Conservation (phyloP, 331 rosid species). For the Stylosanthes scabra region DNA sequence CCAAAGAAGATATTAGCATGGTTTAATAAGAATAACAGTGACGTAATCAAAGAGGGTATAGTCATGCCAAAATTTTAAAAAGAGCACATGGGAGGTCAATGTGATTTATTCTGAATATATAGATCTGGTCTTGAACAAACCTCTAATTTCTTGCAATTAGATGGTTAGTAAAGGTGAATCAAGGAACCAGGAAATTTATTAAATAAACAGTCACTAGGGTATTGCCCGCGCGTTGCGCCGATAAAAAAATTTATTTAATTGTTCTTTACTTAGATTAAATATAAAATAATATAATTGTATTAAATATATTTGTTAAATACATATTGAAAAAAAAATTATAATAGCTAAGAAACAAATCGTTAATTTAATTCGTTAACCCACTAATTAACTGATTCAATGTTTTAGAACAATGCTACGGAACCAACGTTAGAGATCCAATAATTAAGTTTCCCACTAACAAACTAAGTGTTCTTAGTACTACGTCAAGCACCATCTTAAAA, state of each 20-base stretch:
- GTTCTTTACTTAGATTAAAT: no score
- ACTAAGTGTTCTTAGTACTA: constrained; percentile 7
- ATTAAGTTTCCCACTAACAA: constrained; percentile 22
- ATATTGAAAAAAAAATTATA: no score
- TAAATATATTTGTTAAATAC: no score
- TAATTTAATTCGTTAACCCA: no score
- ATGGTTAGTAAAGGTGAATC: constrained; percentile 22
- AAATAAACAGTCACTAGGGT: neutral
- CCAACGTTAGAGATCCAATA: no score
- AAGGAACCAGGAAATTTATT: constrained; percentile 16
- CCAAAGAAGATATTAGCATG: constrained; percentile 23
- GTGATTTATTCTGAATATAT: constrained; percentile 2
- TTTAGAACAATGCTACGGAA: no score
- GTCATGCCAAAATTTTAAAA: constrained; percentile 24
- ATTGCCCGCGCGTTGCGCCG: no score
- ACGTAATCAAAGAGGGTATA: constrained; percentile 10
- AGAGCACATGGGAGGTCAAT: neutral
- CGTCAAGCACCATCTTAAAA: constrained; percentile 3
- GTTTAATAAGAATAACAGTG: constrained; percentile 4
- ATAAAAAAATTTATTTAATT: no score
- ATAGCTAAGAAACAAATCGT: no score
- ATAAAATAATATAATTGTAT: no score
- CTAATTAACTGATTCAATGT: no score
- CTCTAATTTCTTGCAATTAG: constrained; percentile 16
- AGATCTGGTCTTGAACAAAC: constrained; percentile 1